These are phyloP conservation scores for Naganishia sp. DNA, from an alignment of 1,284 basidiomycete genomes.

Conservation along the genomic window DNA sequence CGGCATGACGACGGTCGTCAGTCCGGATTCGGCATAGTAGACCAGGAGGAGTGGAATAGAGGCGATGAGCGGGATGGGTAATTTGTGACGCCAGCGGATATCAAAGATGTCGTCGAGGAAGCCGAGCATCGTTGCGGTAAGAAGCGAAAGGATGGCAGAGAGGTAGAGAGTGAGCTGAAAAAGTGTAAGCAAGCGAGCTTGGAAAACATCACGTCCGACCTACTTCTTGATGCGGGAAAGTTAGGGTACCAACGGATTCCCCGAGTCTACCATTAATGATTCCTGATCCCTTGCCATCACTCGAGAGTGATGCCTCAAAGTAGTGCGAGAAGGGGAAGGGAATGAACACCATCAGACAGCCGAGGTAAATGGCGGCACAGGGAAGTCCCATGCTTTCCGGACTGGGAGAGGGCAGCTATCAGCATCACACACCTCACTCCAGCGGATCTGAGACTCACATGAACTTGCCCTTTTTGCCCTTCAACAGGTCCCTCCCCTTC, in stretches of 20 bases:
- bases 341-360: constrained; percentile 80
- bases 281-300: constrained; percentile 26
- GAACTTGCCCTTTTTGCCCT: constrained; percentile 64
- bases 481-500: constrained; percentile 77
- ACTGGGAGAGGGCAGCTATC: constrained; percentile 56
- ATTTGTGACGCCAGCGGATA: constrained; percentile 96
- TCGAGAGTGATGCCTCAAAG: constrained; percentile 50
- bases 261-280: constrained; percentile 11
- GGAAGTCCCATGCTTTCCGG: constrained; percentile 93
- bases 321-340: constrained; percentile 82
- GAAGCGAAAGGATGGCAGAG: constrained; percentile 83
- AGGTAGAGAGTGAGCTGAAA: constrained; percentile 83
- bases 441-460: constrained; percentile 61
- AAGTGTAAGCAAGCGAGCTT: constrained; percentile 8
- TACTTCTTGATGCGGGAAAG: constrained; percentile 87
- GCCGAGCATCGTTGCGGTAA: constrained; percentile 90
- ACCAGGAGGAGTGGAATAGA: constrained; percentile 93
- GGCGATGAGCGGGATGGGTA: constrained; percentile 94
- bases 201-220: constrained; percentile 7
- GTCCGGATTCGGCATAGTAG: constrained; percentile 90
- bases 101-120: constrained; percentile 98
- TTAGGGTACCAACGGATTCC: constrained; percentile 45
- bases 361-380: constrained; percentile 84
- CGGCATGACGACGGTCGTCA: constrained; percentile 93
- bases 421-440: background rate